Percentiles rank a stretch among this genome's conserved stretches.
Evolutionary conservation across 1,284 basidiomycete species (phyloP).

Genomic region (Binderoboletus segoi): DNA sequence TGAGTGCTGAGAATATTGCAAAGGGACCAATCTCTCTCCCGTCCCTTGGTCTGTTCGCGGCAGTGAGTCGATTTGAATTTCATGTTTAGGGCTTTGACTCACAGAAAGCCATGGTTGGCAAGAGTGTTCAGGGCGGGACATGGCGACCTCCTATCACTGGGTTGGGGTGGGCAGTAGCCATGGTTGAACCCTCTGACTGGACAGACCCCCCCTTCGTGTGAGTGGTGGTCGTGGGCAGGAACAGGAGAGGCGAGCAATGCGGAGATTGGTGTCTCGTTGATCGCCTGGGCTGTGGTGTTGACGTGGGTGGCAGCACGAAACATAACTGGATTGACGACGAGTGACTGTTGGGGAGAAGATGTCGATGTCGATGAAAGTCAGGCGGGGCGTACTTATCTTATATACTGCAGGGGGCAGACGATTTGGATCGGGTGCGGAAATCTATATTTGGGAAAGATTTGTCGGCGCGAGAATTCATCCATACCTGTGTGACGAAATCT

Average conservation of each 20-base stretch:
- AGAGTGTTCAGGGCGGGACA: constrained; percentile 54
- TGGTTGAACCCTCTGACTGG: constrained; percentile 32
- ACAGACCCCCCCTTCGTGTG: constrained; percentile 23
- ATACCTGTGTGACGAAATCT: background rate
- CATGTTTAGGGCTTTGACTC: constrained; percentile 9
- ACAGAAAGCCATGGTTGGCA: constrained; percentile 51
- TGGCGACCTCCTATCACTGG: constrained; percentile 42
- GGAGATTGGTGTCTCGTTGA: constrained; percentile 9
- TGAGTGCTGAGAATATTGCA: constrained; percentile 35
- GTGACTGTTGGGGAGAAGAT: background rate
- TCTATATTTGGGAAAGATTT: background rate
- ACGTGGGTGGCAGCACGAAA: background rate
- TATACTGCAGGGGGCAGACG: background rate
- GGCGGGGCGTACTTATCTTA: background rate
- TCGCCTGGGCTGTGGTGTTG: background rate
- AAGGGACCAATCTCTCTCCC: constrained; percentile 36
- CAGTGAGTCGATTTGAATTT: background rate
- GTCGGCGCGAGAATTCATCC: background rate
- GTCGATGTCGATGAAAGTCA: background rate
- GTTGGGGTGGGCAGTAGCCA: constrained; percentile 30
- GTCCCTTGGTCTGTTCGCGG: constrained; percentile 34
- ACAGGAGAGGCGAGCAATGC: constrained; percentile 11
- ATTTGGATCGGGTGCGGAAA: background rate
- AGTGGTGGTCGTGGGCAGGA: constrained; percentile 16
- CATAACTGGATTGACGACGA: constrained; percentile 2